Percentiles rank a stretch among this genome's conserved stretches.
phyloP scores from a whole-genome alignment of 2,329 filamentous ascomycete genomes.

The Exophiala bonariae region DNA sequence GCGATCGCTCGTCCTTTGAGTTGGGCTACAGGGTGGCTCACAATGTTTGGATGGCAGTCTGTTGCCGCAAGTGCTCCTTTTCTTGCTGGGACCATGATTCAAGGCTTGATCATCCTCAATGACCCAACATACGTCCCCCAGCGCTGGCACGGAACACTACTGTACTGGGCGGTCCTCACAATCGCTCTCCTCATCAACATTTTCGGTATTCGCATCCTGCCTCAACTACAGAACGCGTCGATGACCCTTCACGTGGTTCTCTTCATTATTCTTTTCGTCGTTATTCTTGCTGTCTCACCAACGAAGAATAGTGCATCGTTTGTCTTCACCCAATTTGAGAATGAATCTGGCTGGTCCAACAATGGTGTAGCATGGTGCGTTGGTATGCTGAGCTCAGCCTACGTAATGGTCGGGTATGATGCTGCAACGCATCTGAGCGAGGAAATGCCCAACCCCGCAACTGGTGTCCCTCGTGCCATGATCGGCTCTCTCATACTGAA shows the following conservation, averaged over 20 bases:
- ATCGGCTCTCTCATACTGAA: slow-evolving; percentile 39
- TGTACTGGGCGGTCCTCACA: slow-evolving; percentile 50
- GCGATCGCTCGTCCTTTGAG: slow-evolving; percentile 24
- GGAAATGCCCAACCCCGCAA: slow-evolving; percentile 39
- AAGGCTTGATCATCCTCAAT: slow-evolving; percentile 45
- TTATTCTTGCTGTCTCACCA: slow-evolving; percentile 42
- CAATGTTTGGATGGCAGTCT: slow-evolving; percentile 48
- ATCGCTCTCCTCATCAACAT: slow-evolving; percentile 54
- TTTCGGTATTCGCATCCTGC: slow-evolving; percentile 36
- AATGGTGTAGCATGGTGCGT: slow-evolving; percentile 31
- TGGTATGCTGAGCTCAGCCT: slow-evolving; percentile 36
- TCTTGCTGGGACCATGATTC: slow-evolving; percentile 46
- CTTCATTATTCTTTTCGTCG: slow-evolving; percentile 40
- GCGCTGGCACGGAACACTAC: slow-evolving; percentile 51
- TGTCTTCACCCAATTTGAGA: slow-evolving; percentile 42
- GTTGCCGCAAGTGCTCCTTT: slow-evolving; percentile 43
- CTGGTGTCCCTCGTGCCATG: slow-evolving; percentile 38
- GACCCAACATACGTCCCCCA: slow-evolving; percentile 40
- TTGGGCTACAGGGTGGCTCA: slow-evolving; percentile 42
- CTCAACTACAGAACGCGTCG: slow-evolving; percentile 20
- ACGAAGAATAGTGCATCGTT: slow-evolving; percentile 34
- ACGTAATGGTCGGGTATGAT: slow-evolving; percentile 39
- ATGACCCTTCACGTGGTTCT: slow-evolving; percentile 19
- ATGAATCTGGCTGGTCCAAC: slow-evolving; percentile 38
- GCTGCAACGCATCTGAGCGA: slow-evolving; percentile 42